Evolutionary conservation across 805 yeast species (phyloP).

Genomic region (Candida maltosa): DNA sequence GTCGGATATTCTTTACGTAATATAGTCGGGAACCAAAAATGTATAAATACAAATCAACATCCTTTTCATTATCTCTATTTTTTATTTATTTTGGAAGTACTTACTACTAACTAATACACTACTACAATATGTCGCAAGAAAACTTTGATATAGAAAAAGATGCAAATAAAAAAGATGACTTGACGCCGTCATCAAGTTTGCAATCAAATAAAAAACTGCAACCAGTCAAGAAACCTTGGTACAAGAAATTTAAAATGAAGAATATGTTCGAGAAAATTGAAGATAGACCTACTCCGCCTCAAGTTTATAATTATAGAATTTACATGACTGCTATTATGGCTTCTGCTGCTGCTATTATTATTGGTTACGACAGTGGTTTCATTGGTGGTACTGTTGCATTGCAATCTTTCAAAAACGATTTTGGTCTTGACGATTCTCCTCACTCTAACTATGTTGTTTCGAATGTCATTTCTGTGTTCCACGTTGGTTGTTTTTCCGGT

Average conservation of each 20-base stretch:
- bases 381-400: conserved; percentile 40
- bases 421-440: conserved; percentile 19
- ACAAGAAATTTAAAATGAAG: conserved; percentile 6
- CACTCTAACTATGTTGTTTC: conserved; percentile 23
- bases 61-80: too few species aligned
- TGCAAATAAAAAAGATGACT: too few species aligned
- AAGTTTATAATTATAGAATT: conserved; percentile 32
- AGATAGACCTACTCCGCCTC: conserved; percentile 37
- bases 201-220: too few species aligned
- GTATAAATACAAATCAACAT: too few species aligned
- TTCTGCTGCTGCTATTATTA: conserved; percentile 37
- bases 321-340: conserved; percentile 35
- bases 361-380: conserved; percentile 40
- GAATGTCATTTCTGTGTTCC: conserved; percentile 37
- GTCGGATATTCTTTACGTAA: too few species aligned
- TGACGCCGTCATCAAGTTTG: too few species aligned
- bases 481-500: conserved; percentile 39
- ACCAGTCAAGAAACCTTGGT: conserved; percentile 5
- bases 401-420: conserved; percentile 27
- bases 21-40: too few species aligned
- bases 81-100: too few species aligned
- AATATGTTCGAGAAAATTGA: conserved; percentile 29
- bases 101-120: too few species aligned
- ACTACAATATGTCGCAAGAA: too few species aligned
- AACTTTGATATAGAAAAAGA: too few species aligned